Evolutionary conservation across 2,329 filamentous ascomycete species (phyloP).

Genomic region (Xylariaceae sp.): DNA sequence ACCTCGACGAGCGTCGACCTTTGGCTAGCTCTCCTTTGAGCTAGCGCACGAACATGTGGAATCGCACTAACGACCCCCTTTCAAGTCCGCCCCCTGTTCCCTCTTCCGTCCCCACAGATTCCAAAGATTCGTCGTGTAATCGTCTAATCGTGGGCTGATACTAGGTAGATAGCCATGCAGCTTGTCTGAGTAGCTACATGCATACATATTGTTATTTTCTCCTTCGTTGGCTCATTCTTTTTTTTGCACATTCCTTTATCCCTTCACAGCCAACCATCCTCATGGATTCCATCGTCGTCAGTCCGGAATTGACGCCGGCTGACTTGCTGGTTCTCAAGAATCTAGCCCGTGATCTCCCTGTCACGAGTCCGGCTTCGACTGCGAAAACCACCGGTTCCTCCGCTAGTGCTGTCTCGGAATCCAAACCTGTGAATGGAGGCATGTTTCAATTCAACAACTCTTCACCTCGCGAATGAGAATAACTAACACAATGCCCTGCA

Average conservation of each 20-base stretch:
- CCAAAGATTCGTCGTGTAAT: too few species aligned
- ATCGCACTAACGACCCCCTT: too few species aligned
- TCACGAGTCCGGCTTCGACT: slow-evolving; percentile 16
- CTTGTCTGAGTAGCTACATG: too few species aligned
- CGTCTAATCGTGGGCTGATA: too few species aligned
- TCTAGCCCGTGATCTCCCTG: slow-evolving; percentile 36
- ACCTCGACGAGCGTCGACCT: too few species aligned
- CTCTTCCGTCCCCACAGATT: too few species aligned
- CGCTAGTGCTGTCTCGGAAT: slow-evolving; percentile 1
- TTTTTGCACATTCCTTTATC: background rate
- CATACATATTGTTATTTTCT: too few species aligned
- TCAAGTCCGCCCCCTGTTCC: too few species aligned
- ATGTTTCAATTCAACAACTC: background rate
- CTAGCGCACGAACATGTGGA: too few species aligned
- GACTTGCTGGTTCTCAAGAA: slow-evolving; percentile 39
- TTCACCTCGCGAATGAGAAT: background rate
- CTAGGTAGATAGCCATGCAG: too few species aligned
- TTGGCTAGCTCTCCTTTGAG: too few species aligned
- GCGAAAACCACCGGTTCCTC: slow-evolving; percentile 4
- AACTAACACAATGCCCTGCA: slow-evolving; percentile 5
- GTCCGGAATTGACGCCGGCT: slow-evolving; percentile 38
- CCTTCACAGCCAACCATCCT: background rate
- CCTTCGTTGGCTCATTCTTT: background rate
- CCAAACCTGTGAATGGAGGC: slow-evolving; percentile 15
- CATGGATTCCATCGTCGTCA: slow-evolving; percentile 32